Conservation (phyloP, 768 basidiomycete genomes). For the Trametes punicea region DNA sequence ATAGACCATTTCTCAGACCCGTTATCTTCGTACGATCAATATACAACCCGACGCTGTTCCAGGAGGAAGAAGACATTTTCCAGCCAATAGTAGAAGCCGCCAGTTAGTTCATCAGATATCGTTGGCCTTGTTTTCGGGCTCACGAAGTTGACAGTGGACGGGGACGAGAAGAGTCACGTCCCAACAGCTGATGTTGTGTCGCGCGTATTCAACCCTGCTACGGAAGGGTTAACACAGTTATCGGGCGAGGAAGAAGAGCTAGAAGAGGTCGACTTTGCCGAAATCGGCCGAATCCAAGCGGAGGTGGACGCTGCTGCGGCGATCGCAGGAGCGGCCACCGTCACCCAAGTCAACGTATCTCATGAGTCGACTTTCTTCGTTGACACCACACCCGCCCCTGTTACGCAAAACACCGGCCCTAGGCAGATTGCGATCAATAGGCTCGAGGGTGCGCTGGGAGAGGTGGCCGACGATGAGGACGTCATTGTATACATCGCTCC, state of each 20-base stretch:
- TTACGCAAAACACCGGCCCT: not conserved
- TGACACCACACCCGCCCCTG: conserved; percentile 27
- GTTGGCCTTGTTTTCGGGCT: not conserved
- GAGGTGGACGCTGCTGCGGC: conserved; percentile 34
- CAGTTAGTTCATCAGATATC: conserved; percentile 34
- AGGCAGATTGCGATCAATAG: conserved; percentile 5
- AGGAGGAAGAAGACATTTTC: conserved; percentile 57
- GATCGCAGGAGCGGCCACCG: not conserved
- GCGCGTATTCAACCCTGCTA: conserved; percentile 50
- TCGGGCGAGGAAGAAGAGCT: conserved; percentile 20
- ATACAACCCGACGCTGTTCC: conserved; percentile 49
- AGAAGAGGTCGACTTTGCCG: conserved; percentile 58
- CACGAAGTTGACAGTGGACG: conserved; percentile 35
- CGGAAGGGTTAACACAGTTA: not conserved
- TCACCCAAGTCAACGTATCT: conserved; percentile 13
- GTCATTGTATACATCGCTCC: conserved; percentile 77
- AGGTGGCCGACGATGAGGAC: conserved; percentile 49
- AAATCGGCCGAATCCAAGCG: conserved; percentile 47
- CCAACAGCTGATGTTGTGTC: conserved; percentile 71
- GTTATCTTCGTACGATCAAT: conserved; percentile 65
- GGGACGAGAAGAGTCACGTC: conserved; percentile 47
- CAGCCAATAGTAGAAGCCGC: conserved; percentile 49
- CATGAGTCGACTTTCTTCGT: conserved; percentile 39
- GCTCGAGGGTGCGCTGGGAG: conserved; percentile 13
- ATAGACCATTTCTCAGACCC: conserved; percentile 63